Conservation (phyloP, 108 stramenopile genomes). For the Pelagomonas calceolata region DNA sequence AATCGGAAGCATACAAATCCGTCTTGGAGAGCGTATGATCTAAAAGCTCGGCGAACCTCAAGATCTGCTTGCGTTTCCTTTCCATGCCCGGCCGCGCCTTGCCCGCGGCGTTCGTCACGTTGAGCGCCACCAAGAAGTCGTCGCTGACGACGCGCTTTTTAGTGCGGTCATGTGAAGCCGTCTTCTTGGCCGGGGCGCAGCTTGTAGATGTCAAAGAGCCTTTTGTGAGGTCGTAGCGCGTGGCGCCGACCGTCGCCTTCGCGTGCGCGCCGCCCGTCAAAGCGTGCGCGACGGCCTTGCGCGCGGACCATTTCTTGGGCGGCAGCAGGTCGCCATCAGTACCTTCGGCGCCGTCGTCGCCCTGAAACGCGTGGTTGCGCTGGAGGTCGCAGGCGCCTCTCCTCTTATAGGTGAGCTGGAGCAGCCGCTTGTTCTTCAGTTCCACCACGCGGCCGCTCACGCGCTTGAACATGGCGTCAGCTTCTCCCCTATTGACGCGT, state of each 20-base stretch:
- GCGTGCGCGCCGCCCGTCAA: background rate
- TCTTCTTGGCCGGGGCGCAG: background rate
- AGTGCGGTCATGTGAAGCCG: background rate
- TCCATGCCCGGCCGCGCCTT: background rate
- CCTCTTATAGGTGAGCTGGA: background rate
- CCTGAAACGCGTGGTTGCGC: background rate
- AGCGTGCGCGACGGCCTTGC: no score
- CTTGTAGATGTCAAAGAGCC: background rate
- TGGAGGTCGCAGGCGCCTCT: background rate
- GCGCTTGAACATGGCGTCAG: no score
- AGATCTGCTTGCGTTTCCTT: background rate
- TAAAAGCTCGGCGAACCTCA: background rate
- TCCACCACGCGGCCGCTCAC: no score
- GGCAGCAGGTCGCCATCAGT: no score
- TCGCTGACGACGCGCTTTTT: background rate
- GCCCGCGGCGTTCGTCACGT: background rate
- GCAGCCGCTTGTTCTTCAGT: background rate
- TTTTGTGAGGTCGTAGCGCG: background rate
- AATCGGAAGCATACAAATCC: background rate
- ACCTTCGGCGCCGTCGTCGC: no score
- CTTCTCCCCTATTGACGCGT: no score
- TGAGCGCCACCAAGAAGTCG: background rate
- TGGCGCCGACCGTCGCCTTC: background rate
- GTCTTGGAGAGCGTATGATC: background rate
- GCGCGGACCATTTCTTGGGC: no score